Percentiles rank a stretch among this genome's conserved stretches.
Evolutionary conservation across 176 grass and related monocot genomes (phyloP).

Genomic region (Aechmea fasciata): DNA sequence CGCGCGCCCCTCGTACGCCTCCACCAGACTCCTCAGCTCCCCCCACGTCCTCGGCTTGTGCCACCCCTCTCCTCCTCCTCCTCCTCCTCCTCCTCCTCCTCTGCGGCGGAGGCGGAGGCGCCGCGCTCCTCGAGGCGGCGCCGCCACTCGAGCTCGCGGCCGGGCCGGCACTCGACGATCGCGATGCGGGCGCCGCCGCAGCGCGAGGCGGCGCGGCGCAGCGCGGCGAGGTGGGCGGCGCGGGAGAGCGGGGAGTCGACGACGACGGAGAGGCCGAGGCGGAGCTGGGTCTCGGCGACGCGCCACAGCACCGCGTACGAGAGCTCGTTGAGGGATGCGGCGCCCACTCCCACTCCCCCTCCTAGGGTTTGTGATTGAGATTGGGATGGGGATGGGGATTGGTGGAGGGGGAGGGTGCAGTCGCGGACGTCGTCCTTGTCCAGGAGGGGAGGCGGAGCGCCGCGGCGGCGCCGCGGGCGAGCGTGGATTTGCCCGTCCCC

Average conservation of each 20-base stretch:
- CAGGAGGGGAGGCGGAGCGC: constrained; percentile 45
- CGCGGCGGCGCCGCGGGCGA: constrained; percentile 39
- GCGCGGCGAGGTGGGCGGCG: constrained; percentile 37
- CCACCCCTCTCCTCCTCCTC: constrained; percentile 15
- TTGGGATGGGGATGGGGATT: background rate
- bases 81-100: background rate
- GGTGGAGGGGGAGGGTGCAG: constrained; percentile 58
- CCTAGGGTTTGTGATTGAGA: too few species aligned
- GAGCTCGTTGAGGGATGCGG: constrained; percentile 50
- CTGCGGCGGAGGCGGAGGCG: background rate
- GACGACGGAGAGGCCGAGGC: constrained; percentile 52
- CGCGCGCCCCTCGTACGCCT: constrained; percentile 52
- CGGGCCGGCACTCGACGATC: constrained; percentile 54
- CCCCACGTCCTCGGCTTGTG: constrained; percentile 75
- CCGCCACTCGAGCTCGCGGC: constrained; percentile 42
- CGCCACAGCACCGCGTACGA: constrained; percentile 58
- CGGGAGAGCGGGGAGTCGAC: constrained; percentile 65
- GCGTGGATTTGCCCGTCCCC: constrained; percentile 78
- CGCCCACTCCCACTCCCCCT: background rate
- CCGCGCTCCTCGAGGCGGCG: constrained; percentile 52
- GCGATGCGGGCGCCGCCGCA: constrained; percentile 23
- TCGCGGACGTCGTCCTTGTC: constrained; percentile 94
- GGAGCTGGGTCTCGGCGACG: constrained; percentile 43
- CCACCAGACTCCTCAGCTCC: constrained; percentile 41
- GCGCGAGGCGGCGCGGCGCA: constrained; percentile 14